Evolutionary conservation across 2,329 filamentous ascomycete genomes (phyloP).

Genomic region (Fusarium pilosicola): DNA sequence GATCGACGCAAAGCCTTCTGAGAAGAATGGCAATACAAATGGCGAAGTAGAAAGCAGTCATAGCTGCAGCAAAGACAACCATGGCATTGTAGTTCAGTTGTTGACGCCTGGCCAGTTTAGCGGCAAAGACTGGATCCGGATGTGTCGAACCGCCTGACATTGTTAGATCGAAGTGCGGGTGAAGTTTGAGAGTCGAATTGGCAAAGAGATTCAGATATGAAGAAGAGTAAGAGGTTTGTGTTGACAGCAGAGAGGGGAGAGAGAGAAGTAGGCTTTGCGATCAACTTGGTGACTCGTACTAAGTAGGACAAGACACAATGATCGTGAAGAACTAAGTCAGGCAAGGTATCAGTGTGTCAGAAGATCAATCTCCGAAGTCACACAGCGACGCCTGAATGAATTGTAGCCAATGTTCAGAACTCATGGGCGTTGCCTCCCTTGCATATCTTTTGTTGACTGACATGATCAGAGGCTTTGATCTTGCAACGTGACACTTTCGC

Average conservation of each 20-base stretch:
- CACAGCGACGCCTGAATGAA: constrained; percentile 17
- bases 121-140: constrained; percentile 29
- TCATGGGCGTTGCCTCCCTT: background rate
- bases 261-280: constrained; percentile 11
- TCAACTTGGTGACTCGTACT: constrained; percentile 19
- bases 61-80: constrained; percentile 33
- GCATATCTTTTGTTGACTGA: constrained; percentile 6
- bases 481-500: background rate
- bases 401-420: constrained; percentile 2
- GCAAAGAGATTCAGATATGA: background rate
- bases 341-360: constrained; percentile 23
- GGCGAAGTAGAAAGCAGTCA: constrained; percentile 24
- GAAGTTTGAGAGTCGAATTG: background rate
- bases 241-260: background rate
- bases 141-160: constrained; percentile 31
- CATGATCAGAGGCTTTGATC: background rate
- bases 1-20: constrained; percentile 17
- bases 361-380: constrained; percentile 25
- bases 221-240: background rate
- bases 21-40: constrained; percentile 24
- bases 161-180: background rate
- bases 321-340: constrained; percentile 25
- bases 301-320: constrained; percentile 30
- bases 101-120: constrained; percentile 37
- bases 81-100: constrained; percentile 43